Conservation (phyloP, 1,284 basidiomycete species). For the Pyrrhoderma noxium region DNA sequence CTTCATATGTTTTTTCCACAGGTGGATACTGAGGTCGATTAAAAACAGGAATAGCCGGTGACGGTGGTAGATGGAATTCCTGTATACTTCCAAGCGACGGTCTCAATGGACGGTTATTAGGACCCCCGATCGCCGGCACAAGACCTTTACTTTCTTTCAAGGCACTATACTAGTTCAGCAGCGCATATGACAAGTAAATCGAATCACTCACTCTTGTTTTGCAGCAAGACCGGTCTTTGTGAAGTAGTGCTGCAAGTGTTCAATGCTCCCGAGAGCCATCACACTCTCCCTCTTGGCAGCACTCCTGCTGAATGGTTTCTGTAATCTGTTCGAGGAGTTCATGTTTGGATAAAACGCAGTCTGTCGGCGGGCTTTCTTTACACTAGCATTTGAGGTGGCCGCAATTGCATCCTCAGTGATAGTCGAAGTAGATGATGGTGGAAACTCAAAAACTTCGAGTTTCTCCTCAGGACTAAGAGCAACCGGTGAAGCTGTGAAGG, state of each 20-base stretch:
- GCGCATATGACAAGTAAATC: constrained; percentile 10
- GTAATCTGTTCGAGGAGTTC: constrained; percentile 59
- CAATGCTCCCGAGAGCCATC: constrained; percentile 79
- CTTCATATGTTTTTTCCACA: constrained; percentile 55
- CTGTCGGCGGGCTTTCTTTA: constrained; percentile 41
- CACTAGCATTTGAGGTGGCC: not conserved
- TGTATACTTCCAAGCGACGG: constrained; percentile 34
- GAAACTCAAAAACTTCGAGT: constrained; percentile 15
- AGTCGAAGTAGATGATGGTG: constrained; percentile 7
- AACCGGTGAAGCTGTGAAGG: constrained; percentile 5
- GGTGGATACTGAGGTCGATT: constrained; percentile 40
- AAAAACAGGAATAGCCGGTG: constrained; percentile 48
- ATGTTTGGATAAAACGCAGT: constrained; percentile 71
- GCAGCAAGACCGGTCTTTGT: constrained; percentile 74
- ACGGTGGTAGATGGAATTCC: constrained; percentile 60
- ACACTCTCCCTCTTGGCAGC: constrained; percentile 83
- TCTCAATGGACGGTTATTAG: constrained; percentile 32
- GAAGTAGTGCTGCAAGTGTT: constrained; percentile 83
- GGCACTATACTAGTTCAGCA: constrained; percentile 31
- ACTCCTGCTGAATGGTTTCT: constrained; percentile 78
- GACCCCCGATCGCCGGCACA: constrained; percentile 66
- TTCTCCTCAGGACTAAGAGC: constrained; percentile 10
- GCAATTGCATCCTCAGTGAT: not conserved
- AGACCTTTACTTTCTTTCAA: constrained; percentile 50
- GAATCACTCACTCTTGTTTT: constrained; percentile 55